Conservation (phyloP, 768 basidiomycete genomes). For the Termitomyces sp. region DNA sequence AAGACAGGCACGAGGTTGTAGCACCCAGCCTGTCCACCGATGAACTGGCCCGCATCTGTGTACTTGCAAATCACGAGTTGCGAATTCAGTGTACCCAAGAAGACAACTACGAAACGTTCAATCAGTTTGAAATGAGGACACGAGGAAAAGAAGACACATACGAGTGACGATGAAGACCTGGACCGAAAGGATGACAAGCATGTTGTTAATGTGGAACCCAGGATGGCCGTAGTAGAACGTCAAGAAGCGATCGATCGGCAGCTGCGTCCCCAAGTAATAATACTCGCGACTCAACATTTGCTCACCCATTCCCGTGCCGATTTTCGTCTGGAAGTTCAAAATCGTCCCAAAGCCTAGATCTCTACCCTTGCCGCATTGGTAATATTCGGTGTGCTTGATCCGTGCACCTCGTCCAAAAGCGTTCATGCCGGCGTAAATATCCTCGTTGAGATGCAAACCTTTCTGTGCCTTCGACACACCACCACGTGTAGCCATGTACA, state of each 20-base stretch:
- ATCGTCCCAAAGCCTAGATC: slow-evolving; percentile 99
- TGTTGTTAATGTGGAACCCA: slow-evolving; percentile 99
- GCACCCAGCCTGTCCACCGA: slow-evolving; percentile 82
- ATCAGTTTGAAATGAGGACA: slow-evolving; percentile 1
- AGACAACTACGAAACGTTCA: slow-evolving; percentile 63
- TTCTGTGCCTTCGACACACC: slow-evolving; percentile 99
- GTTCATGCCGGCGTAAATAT: slow-evolving; percentile 99
- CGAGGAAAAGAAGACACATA: slow-evolving; percentile 35
- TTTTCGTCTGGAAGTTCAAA: slow-evolving; percentile 99
- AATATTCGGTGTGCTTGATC: slow-evolving; percentile 99
- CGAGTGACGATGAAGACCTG: slow-evolving; percentile 92
- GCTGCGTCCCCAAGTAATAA: slow-evolving; percentile 96
- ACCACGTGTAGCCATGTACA: slow-evolving; percentile 98
- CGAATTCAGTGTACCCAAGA: slow-evolving; percentile 89
- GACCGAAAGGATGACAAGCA: slow-evolving; percentile 95
- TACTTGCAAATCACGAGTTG: slow-evolving; percentile 80
- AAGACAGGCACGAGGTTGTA: slow-evolving; percentile 94
- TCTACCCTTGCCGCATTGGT: slow-evolving; percentile 97
- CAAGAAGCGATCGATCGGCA: slow-evolving; percentile 97
- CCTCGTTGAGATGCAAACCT: slow-evolving; percentile 98
- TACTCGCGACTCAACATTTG: slow-evolving; percentile 99
- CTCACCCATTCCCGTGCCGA: slow-evolving; percentile 99
- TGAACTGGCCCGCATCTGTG: slow-evolving; percentile 63
- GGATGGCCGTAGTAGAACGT: slow-evolving; percentile 99
- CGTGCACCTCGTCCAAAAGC: slow-evolving; percentile 94